phyloP scores from a whole-genome alignment of 2,329 filamentous ascomycete species.

The Neofusicoccum kwambonambiense region DNA sequence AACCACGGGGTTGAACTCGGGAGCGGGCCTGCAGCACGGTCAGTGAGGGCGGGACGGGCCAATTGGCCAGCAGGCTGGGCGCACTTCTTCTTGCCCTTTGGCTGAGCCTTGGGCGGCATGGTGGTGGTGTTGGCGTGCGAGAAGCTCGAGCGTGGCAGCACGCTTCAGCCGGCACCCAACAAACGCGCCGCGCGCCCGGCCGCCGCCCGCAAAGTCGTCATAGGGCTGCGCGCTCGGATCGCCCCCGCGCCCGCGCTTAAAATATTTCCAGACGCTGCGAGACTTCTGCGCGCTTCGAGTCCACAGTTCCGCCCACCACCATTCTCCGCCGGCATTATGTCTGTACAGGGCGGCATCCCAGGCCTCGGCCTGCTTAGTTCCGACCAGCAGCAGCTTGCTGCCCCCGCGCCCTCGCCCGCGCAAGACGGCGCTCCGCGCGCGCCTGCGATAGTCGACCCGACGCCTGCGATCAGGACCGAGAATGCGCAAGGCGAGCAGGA shows the following conservation, averaged over 20 bases:
- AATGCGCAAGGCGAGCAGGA: neutral
- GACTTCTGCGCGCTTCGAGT: too few species aligned
- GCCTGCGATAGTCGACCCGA: neutral
- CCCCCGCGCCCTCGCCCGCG: neutral
- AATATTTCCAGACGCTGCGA: slow-evolving; percentile 14
- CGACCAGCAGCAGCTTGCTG: neutral
- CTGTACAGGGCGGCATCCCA: slow-evolving; percentile 26
- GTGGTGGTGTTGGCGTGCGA: neutral
- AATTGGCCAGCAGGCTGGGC: neutral
- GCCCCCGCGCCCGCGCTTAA: slow-evolving; percentile 1
- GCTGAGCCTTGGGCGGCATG: slow-evolving; percentile 6
- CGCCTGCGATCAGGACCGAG: neutral
- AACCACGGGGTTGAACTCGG: slow-evolving; percentile 62
- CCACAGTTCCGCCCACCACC: neutral
- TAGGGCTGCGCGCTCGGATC: slow-evolving; percentile 12
- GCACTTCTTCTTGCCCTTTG: slow-evolving; percentile 13
- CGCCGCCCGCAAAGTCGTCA: neutral
- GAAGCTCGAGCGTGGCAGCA: neutral
- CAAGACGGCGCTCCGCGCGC: slow-evolving; percentile 21
- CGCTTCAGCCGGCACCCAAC: neutral
- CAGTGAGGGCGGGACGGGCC: slow-evolving; percentile 42
- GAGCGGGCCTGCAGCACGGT: slow-evolving; percentile 25
- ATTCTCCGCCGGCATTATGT: neutral
- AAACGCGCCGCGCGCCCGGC: neutral
- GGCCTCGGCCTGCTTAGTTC: slow-evolving; percentile 35